These are phyloP conservation scores for Kwoniella shivajii DNA, from an alignment of 1,284 basidiomycete genomes.

Conservation along the genomic window DNA sequence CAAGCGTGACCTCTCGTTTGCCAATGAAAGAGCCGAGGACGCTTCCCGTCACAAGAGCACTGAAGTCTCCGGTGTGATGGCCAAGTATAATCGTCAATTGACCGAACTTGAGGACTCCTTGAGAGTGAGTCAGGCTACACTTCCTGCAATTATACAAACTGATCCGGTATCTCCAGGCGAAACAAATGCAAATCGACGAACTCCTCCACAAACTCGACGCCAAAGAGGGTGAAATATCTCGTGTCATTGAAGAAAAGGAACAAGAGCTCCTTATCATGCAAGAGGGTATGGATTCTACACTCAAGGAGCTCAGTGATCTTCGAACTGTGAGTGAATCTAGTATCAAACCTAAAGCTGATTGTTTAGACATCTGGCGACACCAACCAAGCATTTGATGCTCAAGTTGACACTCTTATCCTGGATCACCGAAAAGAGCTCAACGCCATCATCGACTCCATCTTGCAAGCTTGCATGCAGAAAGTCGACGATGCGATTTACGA, in stretches of 20 bases:
- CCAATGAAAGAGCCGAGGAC: slow-evolving; percentile 98
- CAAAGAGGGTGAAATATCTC: slow-evolving; percentile 73
- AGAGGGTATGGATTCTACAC: slow-evolving; percentile 92
- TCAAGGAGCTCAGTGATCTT: slow-evolving; percentile 83
- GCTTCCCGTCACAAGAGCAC: slow-evolving; percentile 86
- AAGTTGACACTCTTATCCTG: slow-evolving; percentile 95
- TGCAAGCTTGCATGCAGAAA: slow-evolving; percentile 95
- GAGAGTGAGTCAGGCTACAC: slow-evolving; percentile 61
- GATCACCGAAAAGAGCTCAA: slow-evolving; percentile 98
- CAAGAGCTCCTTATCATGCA: slow-evolving; percentile 94
- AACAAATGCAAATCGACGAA: slow-evolving; percentile 93
- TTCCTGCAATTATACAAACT: background rate
- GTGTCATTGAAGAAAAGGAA: slow-evolving; percentile 90
- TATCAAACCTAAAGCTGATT: too few species aligned
- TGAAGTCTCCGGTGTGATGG: slow-evolving; percentile 84
- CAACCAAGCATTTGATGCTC: slow-evolving; percentile 87
- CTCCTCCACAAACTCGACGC: slow-evolving; percentile 76
- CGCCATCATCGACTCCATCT: slow-evolving; percentile 96
- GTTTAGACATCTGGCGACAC: slow-evolving; percentile 74
- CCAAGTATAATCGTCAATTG: slow-evolving; percentile 95
- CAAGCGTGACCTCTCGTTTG: slow-evolving; percentile 89
- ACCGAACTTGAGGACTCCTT: slow-evolving; percentile 93
- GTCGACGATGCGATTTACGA: slow-evolving; percentile 97
- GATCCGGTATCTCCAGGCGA: slow-evolving; percentile 61
- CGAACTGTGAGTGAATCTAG: slow-evolving; percentile 67